These are phyloP conservation scores for Glaciozyma martinii DNA, from an alignment of 768 basidiomycete genomes.

Conservation along the genomic window DNA sequence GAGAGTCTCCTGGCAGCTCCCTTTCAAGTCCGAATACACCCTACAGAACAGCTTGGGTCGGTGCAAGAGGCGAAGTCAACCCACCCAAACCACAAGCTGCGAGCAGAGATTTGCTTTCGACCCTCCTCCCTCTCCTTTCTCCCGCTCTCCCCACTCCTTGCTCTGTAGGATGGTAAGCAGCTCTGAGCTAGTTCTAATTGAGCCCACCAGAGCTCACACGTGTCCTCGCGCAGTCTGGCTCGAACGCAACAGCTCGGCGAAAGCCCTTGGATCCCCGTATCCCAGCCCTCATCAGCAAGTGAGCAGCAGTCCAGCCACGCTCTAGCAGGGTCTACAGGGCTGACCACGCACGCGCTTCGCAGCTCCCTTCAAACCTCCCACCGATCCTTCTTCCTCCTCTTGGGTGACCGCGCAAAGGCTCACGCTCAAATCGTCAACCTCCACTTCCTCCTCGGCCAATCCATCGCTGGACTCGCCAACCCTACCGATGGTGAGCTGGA, in stretches of 20 bases:
- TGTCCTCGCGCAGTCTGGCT: not conserved
- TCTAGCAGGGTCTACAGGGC: not conserved
- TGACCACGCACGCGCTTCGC: not conserved
- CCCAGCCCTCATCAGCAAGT: conserved; percentile 28
- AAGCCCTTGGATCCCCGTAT: conserved; percentile 27
- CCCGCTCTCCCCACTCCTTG: too few relatives aligned
- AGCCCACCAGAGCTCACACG: too few relatives aligned
- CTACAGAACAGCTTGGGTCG: too few relatives aligned
- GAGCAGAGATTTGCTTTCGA: too few relatives aligned
- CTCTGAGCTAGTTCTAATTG: too few relatives aligned
- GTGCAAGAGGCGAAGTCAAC: too few relatives aligned
- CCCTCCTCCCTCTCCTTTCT: too few relatives aligned
- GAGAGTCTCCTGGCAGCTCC: too few relatives aligned
- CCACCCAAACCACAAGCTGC: too few relatives aligned
- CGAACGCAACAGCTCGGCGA: conserved; percentile 14
- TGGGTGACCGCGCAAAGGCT: conserved; percentile 86
- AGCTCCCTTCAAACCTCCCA: conserved; percentile 42
- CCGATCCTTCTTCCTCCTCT: conserved; percentile 88
- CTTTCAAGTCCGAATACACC: too few relatives aligned
- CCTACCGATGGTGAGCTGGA: conserved; percentile 25
- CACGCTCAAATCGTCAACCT: conserved; percentile 91
- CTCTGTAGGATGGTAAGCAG: too few relatives aligned
- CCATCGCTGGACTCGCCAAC: conserved; percentile 40
- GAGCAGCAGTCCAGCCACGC: not conserved
- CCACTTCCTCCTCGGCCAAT: conserved; percentile 84